These are phyloP conservation scores for Cinnamomum micranthum DNA, from an alignment of 164 flowering plant genomes.

Conservation along the genomic window DNA sequence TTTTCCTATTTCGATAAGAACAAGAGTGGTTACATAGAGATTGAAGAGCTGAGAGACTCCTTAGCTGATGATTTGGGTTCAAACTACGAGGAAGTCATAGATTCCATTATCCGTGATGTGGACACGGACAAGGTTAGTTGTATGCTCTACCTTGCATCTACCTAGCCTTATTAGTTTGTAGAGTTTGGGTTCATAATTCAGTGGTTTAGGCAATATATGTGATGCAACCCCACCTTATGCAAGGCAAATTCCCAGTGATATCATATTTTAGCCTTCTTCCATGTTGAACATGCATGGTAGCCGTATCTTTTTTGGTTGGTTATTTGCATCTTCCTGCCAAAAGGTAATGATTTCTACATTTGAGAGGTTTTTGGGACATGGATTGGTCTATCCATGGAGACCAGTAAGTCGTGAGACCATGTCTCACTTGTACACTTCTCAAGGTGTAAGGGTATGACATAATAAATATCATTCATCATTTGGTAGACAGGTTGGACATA, in stretches of 20 bases:
- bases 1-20: slow-evolving; percentile 68
- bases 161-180: no score
- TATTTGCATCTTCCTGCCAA: background rate
- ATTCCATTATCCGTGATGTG: slow-evolving; percentile 78
- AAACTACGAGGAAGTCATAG: slow-evolving; percentile 69
- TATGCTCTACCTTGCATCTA: no score
- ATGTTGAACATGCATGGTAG: background rate
- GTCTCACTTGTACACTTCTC: background rate
- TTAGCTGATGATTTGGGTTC: slow-evolving; percentile 66
- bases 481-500: background rate
- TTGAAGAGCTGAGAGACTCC: slow-evolving; percentile 77
- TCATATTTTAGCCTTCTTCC: background rate
- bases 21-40: slow-evolving; percentile 69
- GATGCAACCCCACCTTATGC: background rate
- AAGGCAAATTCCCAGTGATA: no score
- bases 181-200: no score
- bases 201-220: no score
- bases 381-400: background rate
- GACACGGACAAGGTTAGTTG: slow-evolving; percentile 87
- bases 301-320: background rate
- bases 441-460: background rate
- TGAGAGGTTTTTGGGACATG: no score
- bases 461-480: background rate
- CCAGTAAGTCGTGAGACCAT: background rate
- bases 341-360: no score